Evolutionary conservation across 2,329 filamentous ascomycete species (phyloP).

Genomic region (Sclerotiophoma versabilis): DNA sequence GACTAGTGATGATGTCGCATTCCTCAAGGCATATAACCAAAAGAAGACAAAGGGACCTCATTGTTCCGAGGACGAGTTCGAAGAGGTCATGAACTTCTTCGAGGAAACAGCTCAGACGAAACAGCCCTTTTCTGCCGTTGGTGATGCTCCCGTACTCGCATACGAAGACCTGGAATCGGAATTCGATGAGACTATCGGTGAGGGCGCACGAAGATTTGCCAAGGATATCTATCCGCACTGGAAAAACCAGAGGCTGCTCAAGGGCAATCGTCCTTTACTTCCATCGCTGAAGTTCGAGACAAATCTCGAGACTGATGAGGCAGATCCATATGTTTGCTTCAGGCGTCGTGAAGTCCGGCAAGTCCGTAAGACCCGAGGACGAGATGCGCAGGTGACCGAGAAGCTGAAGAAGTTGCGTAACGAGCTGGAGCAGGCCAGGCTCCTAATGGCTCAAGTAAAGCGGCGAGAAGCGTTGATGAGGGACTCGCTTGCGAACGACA

Average conservation of each 20-base stretch:
- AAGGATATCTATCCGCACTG: slow-evolving; percentile 90
- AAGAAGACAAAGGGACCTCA: slow-evolving; percentile 69
- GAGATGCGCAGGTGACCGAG: slow-evolving; percentile 92
- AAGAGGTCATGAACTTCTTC: slow-evolving; percentile 92
- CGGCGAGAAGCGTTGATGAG: slow-evolving; percentile 81
- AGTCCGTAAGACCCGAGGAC: slow-evolving; percentile 90
- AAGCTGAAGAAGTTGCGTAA: slow-evolving; percentile 90
- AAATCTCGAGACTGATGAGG: slow-evolving; percentile 91
- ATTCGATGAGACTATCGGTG: slow-evolving; percentile 65
- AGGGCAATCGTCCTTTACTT: slow-evolving; percentile 75
- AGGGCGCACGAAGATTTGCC: slow-evolving; percentile 65
- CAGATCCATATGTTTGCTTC: slow-evolving; percentile 98
- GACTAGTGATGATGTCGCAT: slow-evolving; percentile 87
- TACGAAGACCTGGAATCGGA: slow-evolving; percentile 67
- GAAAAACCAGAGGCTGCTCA: slow-evolving; percentile 72
- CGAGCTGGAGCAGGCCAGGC: slow-evolving; percentile 87
- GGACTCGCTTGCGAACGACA: slow-evolving; percentile 77
- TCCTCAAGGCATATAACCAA: slow-evolving; percentile 82
- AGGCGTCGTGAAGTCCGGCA: slow-evolving; percentile 91
- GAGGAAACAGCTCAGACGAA: slow-evolving; percentile 85
- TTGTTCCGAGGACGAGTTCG: slow-evolving; percentile 90
- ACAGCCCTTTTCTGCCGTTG: slow-evolving; percentile 87
- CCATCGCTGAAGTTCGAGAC: slow-evolving; percentile 90
- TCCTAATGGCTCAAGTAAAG: slow-evolving; percentile 78
- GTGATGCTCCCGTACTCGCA: slow-evolving; percentile 79